phyloP scores from a whole-genome alignment of 2,329 filamentous ascomycete species.

The Colletotrichum somersetense region DNA sequence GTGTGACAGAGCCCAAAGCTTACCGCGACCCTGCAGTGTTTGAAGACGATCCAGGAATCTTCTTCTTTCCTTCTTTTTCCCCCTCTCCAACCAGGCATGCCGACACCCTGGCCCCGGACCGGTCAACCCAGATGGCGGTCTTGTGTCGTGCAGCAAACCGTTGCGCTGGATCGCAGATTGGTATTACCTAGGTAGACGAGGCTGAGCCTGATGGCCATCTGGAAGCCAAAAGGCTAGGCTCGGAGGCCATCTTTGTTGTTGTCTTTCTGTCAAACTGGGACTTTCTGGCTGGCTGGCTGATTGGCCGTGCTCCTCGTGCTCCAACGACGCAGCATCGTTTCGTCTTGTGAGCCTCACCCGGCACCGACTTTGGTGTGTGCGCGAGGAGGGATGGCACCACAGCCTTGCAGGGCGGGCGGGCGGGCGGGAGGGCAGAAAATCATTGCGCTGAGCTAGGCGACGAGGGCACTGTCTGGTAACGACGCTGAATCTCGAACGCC shows the following conservation, averaged over 20 bases:
- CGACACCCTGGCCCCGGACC: slow-evolving; percentile 6
- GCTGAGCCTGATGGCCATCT: slow-evolving; percentile 11
- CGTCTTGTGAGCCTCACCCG: slow-evolving; percentile 24
- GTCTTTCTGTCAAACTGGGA: background rate
- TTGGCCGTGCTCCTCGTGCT: background rate
- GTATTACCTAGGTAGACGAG: slow-evolving; percentile 23
- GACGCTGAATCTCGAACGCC: background rate
- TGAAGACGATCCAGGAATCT: slow-evolving; percentile 1
- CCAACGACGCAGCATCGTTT: slow-evolving; percentile 1
- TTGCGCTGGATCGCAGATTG: slow-evolving; percentile 27
- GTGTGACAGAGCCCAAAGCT: slow-evolving; percentile 17
- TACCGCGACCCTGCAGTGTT: slow-evolving; percentile 11
- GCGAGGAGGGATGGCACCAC: background rate
- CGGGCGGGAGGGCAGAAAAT: background rate
- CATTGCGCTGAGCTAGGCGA: background rate
- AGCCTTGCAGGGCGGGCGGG: background rate
- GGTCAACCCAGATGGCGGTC: slow-evolving; percentile 15
- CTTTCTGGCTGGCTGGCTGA: background rate
- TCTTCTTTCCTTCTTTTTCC: slow-evolving; percentile 1
- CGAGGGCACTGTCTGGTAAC: background rate
- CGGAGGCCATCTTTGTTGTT: slow-evolving; percentile 27
- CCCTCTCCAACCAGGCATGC: background rate
- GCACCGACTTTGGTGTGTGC: background rate
- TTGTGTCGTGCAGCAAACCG: slow-evolving; percentile 22
- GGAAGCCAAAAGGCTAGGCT: slow-evolving; percentile 13